Conservation (phyloP, 139 green algal species). For the Pseudopediastrum boryanum region DNA sequence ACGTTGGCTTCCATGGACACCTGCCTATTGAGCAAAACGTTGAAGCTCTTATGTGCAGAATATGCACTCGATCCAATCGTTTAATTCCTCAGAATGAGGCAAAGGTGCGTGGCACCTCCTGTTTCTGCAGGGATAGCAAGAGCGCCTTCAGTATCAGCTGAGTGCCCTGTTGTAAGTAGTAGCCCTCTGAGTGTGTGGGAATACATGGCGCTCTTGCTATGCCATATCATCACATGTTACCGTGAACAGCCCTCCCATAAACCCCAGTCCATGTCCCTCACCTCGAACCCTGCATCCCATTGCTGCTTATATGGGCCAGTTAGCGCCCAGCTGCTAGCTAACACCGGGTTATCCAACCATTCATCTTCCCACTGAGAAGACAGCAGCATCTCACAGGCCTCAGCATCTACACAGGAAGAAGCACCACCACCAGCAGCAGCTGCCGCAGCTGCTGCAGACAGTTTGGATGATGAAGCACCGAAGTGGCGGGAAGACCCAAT, state of each 20-base stretch:
- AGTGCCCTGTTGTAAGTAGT: not conserved
- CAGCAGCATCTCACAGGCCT: slow-evolving; percentile 41
- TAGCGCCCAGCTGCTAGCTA: slow-evolving; percentile 63
- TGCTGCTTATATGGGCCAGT: slow-evolving; percentile 60
- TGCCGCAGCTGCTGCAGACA: not conserved
- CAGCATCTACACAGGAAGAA: not conserved
- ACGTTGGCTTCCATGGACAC: too few relatives aligned
- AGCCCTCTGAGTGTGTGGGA: not conserved
- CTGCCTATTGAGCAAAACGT: too few relatives aligned
- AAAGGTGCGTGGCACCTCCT: not conserved
- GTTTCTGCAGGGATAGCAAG: not conserved
- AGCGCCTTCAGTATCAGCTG: not conserved
- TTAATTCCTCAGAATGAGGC: too few relatives aligned
- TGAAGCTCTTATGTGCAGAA: too few relatives aligned
- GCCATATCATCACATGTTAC: not conserved
- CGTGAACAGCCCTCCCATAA: not conserved
- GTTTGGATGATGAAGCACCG: slow-evolving; percentile 8
- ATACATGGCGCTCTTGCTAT: not conserved
- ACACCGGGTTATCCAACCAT: slow-evolving; percentile 83
- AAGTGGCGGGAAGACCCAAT: not conserved
- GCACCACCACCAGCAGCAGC: not conserved
- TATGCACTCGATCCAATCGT: too few relatives aligned
- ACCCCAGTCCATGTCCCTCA: slow-evolving; percentile 3
- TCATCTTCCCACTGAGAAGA: slow-evolving; percentile 57
- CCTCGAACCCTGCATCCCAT: slow-evolving; percentile 63